Evolutionary conservation across 768 basidiomycete genomes (phyloP).

Genomic region (Cantharellus cinnabarinus): DNA sequence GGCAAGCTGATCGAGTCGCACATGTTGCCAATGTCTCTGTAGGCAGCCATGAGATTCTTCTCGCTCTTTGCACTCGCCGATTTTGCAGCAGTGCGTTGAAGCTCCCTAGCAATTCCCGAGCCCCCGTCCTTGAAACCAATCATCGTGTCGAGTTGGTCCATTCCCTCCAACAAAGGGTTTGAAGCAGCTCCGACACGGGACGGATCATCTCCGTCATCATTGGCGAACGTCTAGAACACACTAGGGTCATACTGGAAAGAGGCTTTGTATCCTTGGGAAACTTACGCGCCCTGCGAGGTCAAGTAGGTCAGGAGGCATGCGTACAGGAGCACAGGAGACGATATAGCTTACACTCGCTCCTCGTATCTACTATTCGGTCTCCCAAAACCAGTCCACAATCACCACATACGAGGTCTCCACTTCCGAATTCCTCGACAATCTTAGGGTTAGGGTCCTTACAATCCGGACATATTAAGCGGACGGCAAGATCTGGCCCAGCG

Average conservation of each 20-base stretch:
- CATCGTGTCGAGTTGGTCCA: conserved; percentile 84
- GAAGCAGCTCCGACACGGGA: conserved; percentile 97
- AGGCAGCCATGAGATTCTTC: conserved; percentile 70
- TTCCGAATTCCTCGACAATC: conserved; percentile 93
- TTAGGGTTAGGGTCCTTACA: conserved; percentile 85
- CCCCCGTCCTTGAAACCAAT: conserved; percentile 94
- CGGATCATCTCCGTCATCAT: conserved; percentile 98
- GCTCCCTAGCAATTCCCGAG: conserved; percentile 73
- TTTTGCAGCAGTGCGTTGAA: conserved; percentile 78
- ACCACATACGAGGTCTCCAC: conserved; percentile 92
- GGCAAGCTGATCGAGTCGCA: conserved; percentile 91
- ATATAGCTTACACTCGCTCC: conserved; percentile 76
- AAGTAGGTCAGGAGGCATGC: background rate
- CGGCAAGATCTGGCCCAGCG: conserved; percentile 46
- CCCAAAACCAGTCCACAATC: conserved; percentile 86
- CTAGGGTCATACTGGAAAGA: background rate
- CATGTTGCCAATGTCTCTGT: conserved; percentile 80
- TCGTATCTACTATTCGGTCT: conserved; percentile 89
- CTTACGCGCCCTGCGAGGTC: background rate
- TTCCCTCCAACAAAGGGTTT: conserved; percentile 82
- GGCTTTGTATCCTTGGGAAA: too few relatives aligned
- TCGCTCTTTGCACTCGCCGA: conserved; percentile 54
- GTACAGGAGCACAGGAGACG: background rate
- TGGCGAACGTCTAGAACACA: conserved; percentile 72
- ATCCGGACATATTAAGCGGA: conserved; percentile 86